Base-by-base conservation (phyloP, 2,329 filamentous ascomycete species). In the Colletotrichum navitas region DNA sequence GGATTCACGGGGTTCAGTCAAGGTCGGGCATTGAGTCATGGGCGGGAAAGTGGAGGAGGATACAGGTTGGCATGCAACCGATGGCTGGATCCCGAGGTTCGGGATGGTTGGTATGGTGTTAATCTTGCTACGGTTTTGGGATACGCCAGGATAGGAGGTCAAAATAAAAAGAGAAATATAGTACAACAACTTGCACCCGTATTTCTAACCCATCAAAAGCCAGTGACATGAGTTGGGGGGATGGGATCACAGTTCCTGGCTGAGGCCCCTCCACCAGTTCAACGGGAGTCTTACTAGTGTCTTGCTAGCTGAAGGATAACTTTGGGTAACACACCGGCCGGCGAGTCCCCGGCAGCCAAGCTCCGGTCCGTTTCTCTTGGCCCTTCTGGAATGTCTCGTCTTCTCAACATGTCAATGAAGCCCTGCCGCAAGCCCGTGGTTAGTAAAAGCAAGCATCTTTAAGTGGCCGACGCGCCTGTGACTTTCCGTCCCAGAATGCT, bases 81-180 rank as follows among this genome's bases (percentile, higher is more conserved):
- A 36, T 24, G 5, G 16, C 18, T n/a, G 34, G 21, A 56, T 56
- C 52, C 24, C 32, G 32, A 39, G 52, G 6, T 56, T 21, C 32
- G 52, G 32, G 32, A 39, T 56, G 52, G 52, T 24, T 36, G 43
- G 43, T n/a, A 45, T 26, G 66, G 61, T 18, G 51, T 56, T 34
- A 34, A 14, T 65, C 24, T 58, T 65, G 18, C 34, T 34, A 34
- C 60, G 26, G 51, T 51, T 26, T 51, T 36, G 43, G 41, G 34
- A 11, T 26, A 49, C 32, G 34, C 34, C 24, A 45, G n/a, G 56
- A 34, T 59, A 18, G 54, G 51, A 68, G 11, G 52, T 63, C 32
- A 18, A 36, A 24, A 58, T 32, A n/a, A 24, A 64, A 58, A 58
- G 39, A 68, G 43, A 47, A 21, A 65, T 26, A 45, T n/a, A 21